Base-by-base conservation (phyloP, 495 filamentous ascomycete genomes). In the Penicillium argentinense region DNA sequence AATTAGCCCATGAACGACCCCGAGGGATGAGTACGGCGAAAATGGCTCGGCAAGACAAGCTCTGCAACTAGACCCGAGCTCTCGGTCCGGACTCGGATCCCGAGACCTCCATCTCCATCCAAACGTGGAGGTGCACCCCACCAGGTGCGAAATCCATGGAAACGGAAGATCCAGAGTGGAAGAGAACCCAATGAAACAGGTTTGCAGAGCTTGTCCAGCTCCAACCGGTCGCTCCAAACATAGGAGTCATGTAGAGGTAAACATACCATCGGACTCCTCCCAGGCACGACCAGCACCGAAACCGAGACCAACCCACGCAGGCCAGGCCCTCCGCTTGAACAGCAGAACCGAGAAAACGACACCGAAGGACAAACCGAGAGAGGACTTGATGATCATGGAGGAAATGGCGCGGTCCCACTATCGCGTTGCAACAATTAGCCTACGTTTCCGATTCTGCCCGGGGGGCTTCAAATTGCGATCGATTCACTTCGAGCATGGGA, bases 321-420 rank as follows among this genome's bases (percentile, higher is more conserved):
- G 93, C 88, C 93, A 99, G 54, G 92, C 89, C 68, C 93, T 83
- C 64, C 93, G 84, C 79, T 95, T 96, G 82, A 99, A 99, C 19
- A 99, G 72, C 37, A 99, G 84, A 23, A 99, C 91, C 36, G 91
- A 97, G 78, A 99, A 97, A 68, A 97, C 86, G 67, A 97, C 86
- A 71, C 93, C 93, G 73, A 97, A 97, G 45, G 85, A 88, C 56
- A 96, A 83, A 56, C 93, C 93, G 65, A 99, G 82, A 38, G 87
- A 83, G 45, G 91, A 96, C 67, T 93, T 91, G 74, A 97, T 91
- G 61, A 97, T 80, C 72, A 96, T 80, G 60, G 92, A 95, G 54
- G 93, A 96, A 67, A 97, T 84, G 68, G 91, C 95, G 69, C 86
- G 89, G 69, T 99, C 93, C 93, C 93, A 99, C 95, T 99, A 58